phyloP scores from a whole-genome alignment of 495 filamentous ascomycete genomes.

The Bombardia bombarda region DNA sequence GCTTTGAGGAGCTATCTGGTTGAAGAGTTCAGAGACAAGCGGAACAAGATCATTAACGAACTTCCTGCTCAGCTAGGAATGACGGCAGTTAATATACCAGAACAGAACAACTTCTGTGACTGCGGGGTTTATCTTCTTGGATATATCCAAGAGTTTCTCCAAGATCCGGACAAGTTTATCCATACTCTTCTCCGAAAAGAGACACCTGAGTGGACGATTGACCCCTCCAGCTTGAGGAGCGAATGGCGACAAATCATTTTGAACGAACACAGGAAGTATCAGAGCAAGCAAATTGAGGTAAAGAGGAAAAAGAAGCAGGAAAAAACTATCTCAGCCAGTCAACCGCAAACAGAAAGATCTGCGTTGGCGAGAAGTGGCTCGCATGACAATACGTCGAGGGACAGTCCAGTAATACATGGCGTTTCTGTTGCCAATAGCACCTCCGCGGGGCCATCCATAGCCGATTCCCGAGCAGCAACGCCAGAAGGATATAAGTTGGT shows the following conservation, averaged over 20 bases:
- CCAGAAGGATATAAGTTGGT: too few species aligned
- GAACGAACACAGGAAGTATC: slow-evolving; percentile 24
- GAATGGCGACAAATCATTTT: slow-evolving; percentile 31
- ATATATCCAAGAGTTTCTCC: slow-evolving; percentile 74
- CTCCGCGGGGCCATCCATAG: too few species aligned
- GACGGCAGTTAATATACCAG: slow-evolving; percentile 61
- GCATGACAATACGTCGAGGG: too few species aligned
- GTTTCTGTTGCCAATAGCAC: too few species aligned
- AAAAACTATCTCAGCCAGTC: not conserved
- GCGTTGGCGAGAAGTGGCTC: too few species aligned
- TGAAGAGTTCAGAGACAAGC: slow-evolving; percentile 63
- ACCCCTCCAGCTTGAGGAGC: slow-evolving; percentile 25
- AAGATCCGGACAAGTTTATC: slow-evolving; percentile 56
- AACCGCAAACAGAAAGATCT: too few species aligned
- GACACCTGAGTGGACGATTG: slow-evolving; percentile 25
- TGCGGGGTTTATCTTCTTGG: slow-evolving; percentile 81
- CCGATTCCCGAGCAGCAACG: too few species aligned
- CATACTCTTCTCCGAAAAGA: slow-evolving; percentile 24
- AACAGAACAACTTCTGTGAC: slow-evolving; percentile 78
- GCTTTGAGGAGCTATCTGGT: slow-evolving; percentile 70
- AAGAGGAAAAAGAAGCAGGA: slow-evolving; percentile 14
- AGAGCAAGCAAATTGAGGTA: slow-evolving; percentile 15
- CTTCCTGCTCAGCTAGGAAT: slow-evolving; percentile 48
- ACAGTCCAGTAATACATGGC: too few species aligned
- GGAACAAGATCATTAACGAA: slow-evolving; percentile 48